phyloP scores from a whole-genome alignment of 179 eudicot species.

The Beta lomatogona region DNA sequence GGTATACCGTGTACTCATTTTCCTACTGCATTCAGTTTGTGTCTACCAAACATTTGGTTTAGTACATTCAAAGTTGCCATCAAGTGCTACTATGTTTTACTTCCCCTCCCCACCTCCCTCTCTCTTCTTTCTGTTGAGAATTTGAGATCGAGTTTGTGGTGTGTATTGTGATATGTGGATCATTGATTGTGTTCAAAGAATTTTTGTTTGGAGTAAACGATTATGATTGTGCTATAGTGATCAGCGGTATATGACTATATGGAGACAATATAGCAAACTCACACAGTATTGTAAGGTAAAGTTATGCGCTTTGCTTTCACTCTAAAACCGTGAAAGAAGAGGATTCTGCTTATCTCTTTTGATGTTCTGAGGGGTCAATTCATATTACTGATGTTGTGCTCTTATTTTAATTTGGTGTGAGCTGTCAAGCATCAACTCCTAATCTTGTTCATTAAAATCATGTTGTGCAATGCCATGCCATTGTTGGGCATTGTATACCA shows the following conservation, averaged over 20 bases:
- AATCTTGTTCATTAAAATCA: neutral
- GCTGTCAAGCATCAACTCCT: neutral
- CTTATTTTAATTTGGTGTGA: neutral
- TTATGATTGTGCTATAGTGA: neutral
- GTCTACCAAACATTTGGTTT: neutral
- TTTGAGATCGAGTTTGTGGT: neutral
- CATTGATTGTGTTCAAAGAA: neutral
- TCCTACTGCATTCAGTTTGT: neutral
- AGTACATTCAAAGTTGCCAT: neutral
- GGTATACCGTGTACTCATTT: conserved; percentile 52
- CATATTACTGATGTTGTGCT: neutral
- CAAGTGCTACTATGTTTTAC: neutral
- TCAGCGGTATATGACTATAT: neutral
- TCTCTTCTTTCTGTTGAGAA: neutral
- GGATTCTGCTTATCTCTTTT: neutral
- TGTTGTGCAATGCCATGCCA: neutral
- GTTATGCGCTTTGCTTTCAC: neutral
- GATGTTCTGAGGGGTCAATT: neutral
- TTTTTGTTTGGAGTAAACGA: neutral
- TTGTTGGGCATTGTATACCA: neutral
- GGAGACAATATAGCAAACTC: neutral
- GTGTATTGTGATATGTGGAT: neutral
- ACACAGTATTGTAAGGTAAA: neutral
- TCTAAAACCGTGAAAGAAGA: neutral
- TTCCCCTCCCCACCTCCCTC: neutral